Conservation (phyloP, 108 stramenopile genomes). For the Cyclotella choctawhatcheeana region DNA sequence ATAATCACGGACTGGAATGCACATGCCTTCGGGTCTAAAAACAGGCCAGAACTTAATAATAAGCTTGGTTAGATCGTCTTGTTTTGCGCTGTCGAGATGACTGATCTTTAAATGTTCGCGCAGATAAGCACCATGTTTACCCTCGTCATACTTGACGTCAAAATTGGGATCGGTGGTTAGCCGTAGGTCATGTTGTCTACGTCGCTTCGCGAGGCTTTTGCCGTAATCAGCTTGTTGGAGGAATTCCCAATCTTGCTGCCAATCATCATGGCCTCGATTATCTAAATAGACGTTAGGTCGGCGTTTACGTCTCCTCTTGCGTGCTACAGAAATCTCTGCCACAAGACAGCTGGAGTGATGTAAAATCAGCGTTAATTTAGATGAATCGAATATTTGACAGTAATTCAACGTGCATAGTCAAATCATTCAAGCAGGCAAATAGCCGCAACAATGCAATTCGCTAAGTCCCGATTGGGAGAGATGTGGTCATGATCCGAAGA, state of each 20-base stretch:
- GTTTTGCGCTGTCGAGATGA: neutral
- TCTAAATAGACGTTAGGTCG: conserved; percentile 16
- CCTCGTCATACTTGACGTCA: neutral
- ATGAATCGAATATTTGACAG: too few species aligned
- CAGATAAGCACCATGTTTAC: neutral
- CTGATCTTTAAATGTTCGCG: neutral
- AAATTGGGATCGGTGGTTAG: neutral
- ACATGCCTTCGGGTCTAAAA: neutral
- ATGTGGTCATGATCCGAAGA: too few species aligned
- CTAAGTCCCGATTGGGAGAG: too few species aligned
- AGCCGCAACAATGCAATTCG: neutral
- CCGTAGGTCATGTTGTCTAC: neutral
- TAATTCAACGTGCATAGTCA: too few species aligned
- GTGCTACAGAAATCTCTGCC: neutral
- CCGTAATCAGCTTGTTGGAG: neutral
- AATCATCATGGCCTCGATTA: conserved; percentile 4
- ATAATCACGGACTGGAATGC: conserved; percentile 1
- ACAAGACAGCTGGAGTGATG: neutral
- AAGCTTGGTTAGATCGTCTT: neutral
- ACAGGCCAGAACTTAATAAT: conserved; percentile 24
- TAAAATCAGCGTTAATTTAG: neutral
- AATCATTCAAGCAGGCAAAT: neutral
- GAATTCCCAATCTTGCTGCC: neutral
- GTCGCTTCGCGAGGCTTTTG: neutral
- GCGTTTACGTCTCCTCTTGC: neutral